Conservation (phyloP, 805 yeast species). For the Middelhovenomyces tepae region DNA sequence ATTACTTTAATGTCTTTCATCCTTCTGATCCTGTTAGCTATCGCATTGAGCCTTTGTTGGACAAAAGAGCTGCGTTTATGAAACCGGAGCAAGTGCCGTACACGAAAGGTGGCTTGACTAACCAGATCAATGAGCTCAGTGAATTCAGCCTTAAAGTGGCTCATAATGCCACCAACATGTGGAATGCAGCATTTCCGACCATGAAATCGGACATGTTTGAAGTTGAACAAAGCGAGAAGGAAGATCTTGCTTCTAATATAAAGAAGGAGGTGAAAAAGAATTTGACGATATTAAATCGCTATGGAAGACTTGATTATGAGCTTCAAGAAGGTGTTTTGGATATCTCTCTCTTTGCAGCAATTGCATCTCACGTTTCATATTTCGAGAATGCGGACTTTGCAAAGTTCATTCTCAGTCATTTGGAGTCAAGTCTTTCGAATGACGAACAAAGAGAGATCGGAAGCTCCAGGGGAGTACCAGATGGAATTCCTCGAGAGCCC, state of each 20-base stretch:
- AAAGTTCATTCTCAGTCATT: conserved; percentile 64
- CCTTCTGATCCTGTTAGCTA: conserved; percentile 90
- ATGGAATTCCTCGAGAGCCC: conserved; percentile 8
- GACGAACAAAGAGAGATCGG: conserved; percentile 12
- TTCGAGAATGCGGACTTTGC: conserved; percentile 83
- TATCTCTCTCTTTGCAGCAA: conserved; percentile 66
- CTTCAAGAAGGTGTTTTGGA: conserved; percentile 74
- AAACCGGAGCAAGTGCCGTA: conserved; percentile 54
- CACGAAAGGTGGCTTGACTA: conserved; percentile 32
- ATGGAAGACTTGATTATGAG: conserved; percentile 76
- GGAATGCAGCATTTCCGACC: neutral
- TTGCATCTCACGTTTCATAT: conserved; percentile 81
- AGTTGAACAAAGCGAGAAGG: neutral
- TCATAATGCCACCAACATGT: conserved; percentile 10
- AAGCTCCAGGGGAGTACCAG: conserved; percentile 5
- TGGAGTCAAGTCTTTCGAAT: conserved; percentile 9
- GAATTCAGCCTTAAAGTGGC: conserved; percentile 14
- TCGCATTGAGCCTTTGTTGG: conserved; percentile 76
- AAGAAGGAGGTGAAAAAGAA: conserved; percentile 20
- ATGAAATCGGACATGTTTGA: neutral
- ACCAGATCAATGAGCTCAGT: conserved; percentile 31
- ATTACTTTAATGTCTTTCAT: conserved; percentile 67
- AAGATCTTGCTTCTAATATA: neutral
- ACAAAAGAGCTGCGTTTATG: conserved; percentile 36
- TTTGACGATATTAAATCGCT: conserved; percentile 47